These are phyloP conservation scores for Boechera divaricarpa DNA, from an alignment of 345 rosid species.

Conservation along the genomic window DNA sequence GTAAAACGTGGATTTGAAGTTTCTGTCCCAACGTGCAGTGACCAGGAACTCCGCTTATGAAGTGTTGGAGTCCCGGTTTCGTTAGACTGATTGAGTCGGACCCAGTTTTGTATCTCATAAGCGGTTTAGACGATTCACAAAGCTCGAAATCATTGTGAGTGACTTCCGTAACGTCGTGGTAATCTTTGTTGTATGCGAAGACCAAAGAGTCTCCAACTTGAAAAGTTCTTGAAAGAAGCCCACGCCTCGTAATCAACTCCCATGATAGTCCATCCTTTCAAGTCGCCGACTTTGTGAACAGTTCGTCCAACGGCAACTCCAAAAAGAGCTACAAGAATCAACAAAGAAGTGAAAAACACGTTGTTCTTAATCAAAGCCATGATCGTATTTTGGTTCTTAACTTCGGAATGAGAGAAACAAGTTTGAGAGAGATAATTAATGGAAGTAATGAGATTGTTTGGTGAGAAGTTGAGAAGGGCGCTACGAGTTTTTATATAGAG, in stretches of 20 bases:
- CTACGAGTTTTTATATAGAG: not conserved
- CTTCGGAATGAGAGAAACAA: not conserved
- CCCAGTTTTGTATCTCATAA: not conserved
- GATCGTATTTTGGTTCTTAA: not conserved
- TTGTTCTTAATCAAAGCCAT: not conserved
- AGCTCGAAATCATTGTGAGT: not conserved
- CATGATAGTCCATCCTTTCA: constrained; percentile 5
- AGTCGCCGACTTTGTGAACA: constrained; percentile 12
- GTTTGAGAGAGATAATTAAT: not conserved
- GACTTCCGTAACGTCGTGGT: constrained; percentile 28
- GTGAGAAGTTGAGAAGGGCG: not conserved
- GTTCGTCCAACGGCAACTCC: constrained; percentile 4
- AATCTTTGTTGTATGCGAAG: constrained; percentile 16
- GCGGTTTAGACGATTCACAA: not conserved
- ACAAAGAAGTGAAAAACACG: not conserved
- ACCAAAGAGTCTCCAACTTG: constrained; percentile 35
- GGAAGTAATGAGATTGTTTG: not conserved
- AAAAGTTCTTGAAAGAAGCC: constrained; percentile 29
- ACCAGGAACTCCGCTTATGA: constrained; percentile 14
- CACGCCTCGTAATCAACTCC: constrained; percentile 6
- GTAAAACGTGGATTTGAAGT: constrained; percentile 21
- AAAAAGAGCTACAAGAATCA: constrained; percentile 2
- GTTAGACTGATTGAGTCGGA: not conserved
- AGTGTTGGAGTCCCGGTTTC: constrained; percentile 25
- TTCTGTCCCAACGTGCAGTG: constrained; percentile 6